Conservation (phyloP, 2,329 filamentous ascomycete genomes). For the Cercospora sojina region DNA sequence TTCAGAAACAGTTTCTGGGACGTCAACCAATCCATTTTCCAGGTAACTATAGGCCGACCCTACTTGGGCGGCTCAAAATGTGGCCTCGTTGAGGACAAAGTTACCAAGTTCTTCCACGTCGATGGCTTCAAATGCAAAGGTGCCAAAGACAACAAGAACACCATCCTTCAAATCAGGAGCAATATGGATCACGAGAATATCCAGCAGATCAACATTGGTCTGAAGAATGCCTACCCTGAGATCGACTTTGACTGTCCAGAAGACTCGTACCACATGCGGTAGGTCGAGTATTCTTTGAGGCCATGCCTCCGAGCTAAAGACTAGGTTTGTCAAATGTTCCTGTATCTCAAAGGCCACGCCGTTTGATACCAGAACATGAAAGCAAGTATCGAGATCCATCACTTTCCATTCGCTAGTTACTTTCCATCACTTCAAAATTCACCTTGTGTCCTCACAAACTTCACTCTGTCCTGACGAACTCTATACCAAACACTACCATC, state of each 20-base stretch:
- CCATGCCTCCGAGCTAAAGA: background rate
- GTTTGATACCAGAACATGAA: background rate
- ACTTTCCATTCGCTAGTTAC: background rate
- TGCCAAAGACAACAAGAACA: conserved; percentile 19
- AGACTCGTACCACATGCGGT: background rate
- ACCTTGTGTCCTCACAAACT: background rate
- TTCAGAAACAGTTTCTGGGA: conserved; percentile 18
- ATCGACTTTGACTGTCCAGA: conserved; percentile 19
- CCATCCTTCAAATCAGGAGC: conserved; percentile 19
- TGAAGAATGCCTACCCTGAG: conserved; percentile 20
- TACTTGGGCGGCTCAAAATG: conserved; percentile 21
- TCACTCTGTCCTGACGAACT: background rate
- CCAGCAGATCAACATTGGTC: conserved; percentile 10
- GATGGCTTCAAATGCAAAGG: conserved; percentile 19
- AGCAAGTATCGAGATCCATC: background rate
- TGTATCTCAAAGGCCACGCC: background rate
- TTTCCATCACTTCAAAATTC: background rate
- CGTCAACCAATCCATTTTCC: conserved; percentile 17
- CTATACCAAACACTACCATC: background rate
- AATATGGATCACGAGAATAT: conserved; percentile 18
- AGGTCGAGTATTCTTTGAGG: background rate
- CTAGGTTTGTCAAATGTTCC: background rate
- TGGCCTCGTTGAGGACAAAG: conserved; percentile 18
- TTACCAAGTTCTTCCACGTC: conserved; percentile 10
- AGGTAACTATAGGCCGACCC: conserved; percentile 21